Evolutionary conservation across 2,329 filamentous ascomycete genomes (phyloP), one percentile per base, ranked within the genome.

Genomic region (Aotearoamyces nothofagi): DNA sequence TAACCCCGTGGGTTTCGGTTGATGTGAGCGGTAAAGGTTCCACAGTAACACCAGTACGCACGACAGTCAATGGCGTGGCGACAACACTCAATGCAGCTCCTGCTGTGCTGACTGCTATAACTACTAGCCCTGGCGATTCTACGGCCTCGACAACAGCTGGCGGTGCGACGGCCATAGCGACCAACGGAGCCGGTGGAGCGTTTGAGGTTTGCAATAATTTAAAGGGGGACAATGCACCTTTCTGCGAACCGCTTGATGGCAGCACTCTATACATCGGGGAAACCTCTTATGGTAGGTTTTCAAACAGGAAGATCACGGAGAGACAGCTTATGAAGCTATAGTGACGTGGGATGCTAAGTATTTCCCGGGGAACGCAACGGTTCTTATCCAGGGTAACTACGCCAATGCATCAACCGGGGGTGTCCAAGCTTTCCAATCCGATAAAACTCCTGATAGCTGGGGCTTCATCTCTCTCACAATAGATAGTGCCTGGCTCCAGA

Each of bases 301-400:
- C 9, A 22, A 10, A 6, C 7, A 2, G 10, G 6, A 10, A 5
- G 15, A 6, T 11, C 10, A 11, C 4, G 4, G 4, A 15, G 11
- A 5, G 3, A 5, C 5, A 5, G 16, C 15, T 26, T 7, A 15
- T 9, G 5, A 15, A 28, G 4, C 17, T 11, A 6, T n/a, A 47
- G 44, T 48, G 15, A 49, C 45, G 6, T 49, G 46, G 46, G 45
- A 49, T 22, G 35, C 38, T 4, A 35, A 27, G 12, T 46, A 34
- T 27, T 43, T 43, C 19, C 36, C 5, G 16, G 30, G 11, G 39
- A 49, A 49, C 22, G 29, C 34, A 4, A 39, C 40, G 2, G 33
- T 47, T n/a, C 27, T 42, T 5, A 26, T 49, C 15, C 34, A 41
- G 15, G 46, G 36, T 12, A 46, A 48, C 26, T 48, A 44, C 22